Conservation (phyloP, 495 filamentous ascomycete genomes). For the Penicillium cosmopolitanum region DNA sequence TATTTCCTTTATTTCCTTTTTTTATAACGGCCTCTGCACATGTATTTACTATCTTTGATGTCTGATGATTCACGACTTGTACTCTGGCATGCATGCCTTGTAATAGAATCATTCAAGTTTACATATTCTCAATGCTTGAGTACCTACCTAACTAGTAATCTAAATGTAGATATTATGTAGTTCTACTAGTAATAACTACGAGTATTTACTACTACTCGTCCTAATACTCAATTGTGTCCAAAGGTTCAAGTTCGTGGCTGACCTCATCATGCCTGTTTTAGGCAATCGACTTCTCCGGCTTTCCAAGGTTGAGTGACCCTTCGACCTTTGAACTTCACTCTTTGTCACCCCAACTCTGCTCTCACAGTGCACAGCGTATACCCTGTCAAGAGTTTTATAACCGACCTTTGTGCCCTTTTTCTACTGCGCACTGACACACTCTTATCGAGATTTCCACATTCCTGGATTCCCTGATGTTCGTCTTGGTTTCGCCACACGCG, state of each 20-base stretch:
- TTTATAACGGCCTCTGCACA: slow-evolving; percentile 25
- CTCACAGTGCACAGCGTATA: too few relatives aligned
- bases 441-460: neutral
- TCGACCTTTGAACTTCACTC: neutral
- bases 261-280: neutral
- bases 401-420: neutral
- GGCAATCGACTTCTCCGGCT: neutral
- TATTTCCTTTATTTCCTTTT: slow-evolving; percentile 23
- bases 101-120: slow-evolving; percentile 27
- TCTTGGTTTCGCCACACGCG: slow-evolving; percentile 31
- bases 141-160: too few relatives aligned
- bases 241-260: neutral
- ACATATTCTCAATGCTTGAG: neutral
- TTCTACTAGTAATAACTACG: too few relatives aligned
- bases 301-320: neutral
- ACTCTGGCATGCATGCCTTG: slow-evolving; percentile 30
- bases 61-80: slow-evolving; percentile 37
- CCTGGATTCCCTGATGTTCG: slow-evolving; percentile 18
- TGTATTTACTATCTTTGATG: slow-evolving; percentile 37
- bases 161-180: too few relatives aligned
- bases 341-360: neutral
- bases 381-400: neutral
- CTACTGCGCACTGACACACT: neutral
- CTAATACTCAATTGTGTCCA: too few relatives aligned
- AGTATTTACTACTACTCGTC: too few relatives aligned